Evolutionary conservation across 768 basidiomycete species (phyloP).

Genomic region (Mycena indigotica): DNA sequence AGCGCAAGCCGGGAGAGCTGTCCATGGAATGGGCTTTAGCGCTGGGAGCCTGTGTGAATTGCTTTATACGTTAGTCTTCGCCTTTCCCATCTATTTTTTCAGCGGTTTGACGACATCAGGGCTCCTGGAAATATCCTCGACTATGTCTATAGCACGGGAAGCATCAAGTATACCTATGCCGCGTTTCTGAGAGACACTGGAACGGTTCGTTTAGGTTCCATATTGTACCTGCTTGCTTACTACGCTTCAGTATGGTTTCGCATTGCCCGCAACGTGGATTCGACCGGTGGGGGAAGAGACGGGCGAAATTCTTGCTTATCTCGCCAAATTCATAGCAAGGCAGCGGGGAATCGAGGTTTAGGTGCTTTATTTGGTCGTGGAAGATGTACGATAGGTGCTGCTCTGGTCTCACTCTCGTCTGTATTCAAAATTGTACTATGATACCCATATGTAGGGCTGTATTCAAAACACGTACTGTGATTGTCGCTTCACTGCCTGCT

Average conservation of each 20-base stretch:
- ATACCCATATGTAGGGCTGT: no score
- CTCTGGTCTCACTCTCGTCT: no score
- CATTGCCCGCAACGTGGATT: constrained; percentile 72
- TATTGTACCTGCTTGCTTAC: constrained; percentile 1
- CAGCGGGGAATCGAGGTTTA: constrained; percentile 31
- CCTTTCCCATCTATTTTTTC: not conserved
- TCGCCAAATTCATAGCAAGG: constrained; percentile 65
- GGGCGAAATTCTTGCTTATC: constrained; percentile 60
- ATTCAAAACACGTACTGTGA: no score
- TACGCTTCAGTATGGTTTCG: constrained; percentile 66
- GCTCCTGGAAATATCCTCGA: constrained; percentile 70
- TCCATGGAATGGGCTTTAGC: constrained; percentile 60
- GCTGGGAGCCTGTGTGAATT: constrained; percentile 48
- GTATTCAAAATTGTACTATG: no score
- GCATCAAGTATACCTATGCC: constrained; percentile 65
- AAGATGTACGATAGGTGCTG: constrained; percentile 1
- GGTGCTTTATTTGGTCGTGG: not conserved
- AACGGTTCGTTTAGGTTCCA: constrained; percentile 47
- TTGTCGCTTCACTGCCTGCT: no score
- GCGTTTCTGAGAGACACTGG: constrained; percentile 71
- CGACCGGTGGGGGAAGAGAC: constrained; percentile 81
- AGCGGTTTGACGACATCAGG: constrained; percentile 23
- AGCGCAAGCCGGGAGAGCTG: constrained; percentile 52
- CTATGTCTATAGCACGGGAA: constrained; percentile 59
- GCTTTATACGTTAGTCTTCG: constrained; percentile 40